Evolutionary conservation across 2,329 filamentous ascomycete genomes (phyloP), one percentile per base, ranked within the genome.

Genomic region (Dryadomyces quercus-mongolicae): DNA sequence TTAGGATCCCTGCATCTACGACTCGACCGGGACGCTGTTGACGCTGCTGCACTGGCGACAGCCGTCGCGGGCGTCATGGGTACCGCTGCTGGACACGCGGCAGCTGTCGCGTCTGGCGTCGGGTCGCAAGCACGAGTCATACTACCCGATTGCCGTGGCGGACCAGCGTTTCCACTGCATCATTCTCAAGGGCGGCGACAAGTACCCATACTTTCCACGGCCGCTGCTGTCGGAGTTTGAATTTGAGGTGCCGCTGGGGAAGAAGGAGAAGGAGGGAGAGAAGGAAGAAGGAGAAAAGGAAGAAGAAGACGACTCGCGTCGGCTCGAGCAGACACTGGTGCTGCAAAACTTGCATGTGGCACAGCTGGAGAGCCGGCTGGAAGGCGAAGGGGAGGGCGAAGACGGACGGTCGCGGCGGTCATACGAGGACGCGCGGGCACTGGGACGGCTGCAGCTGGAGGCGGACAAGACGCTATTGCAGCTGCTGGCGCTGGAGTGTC

Each of bases 141-240:
- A 98, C 73, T 98, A 91, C 80, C 93, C 93, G 1, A 88, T 98
- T 36, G 93, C 93, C 1, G 91, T 97, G 1, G 89, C 92, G 2
- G 83, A 91, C 62, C 79, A 86, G 64, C 92, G 86, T 64, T 98
- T 98, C 69, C 92, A 97, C 75, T 98, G 94, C 72, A 96, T 98
- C 70, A 97, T 98, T 62, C 83, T 98, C 65, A 98, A 98, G 71
- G 93, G 93, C 58, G 87, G 86, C 40, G 93, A 98, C 65, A 81
- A 85, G 64, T 88, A 96, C 64, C 91, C 92, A 0, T 96, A 93
- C 72, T 97, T 92, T 71, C 93, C 89, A 12, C 84, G 87, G 10
- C 91, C 89, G 2, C 74, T 96, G 42, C 83, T 98, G 40, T 91
- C 85, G 45, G 93, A 98, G 67, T 98, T 98, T 65, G 88, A 90